A percentile compares a stretch with the other conserved stretches of the same genome.
Conservation (phyloP, 1,284 basidiomycete species). For the Ganoderma leucocontextum region DNA sequence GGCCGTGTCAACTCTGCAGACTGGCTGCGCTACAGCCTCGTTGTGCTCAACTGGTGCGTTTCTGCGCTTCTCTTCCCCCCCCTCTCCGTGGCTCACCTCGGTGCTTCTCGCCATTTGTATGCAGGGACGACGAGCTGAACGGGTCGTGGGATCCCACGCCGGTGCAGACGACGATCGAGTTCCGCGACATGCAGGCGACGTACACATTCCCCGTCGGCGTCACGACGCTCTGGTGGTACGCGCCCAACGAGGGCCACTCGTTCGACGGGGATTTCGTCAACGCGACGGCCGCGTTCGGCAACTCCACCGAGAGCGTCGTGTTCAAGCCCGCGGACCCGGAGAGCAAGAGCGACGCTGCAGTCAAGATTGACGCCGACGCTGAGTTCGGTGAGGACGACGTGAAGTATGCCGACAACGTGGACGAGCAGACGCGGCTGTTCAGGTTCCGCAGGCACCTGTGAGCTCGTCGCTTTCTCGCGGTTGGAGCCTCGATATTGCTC, state of each 20-base stretch:
- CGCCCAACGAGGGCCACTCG: constrained; percentile 35
- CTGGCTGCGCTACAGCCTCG: constrained; percentile 71
- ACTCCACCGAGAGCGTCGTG: constrained; percentile 10
- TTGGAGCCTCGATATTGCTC: neutral
- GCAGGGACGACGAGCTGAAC: constrained; percentile 58
- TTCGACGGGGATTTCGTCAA: constrained; percentile 24
- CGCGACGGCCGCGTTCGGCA: constrained; percentile 16
- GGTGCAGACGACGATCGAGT: constrained; percentile 72
- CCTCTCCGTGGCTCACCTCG: constrained; percentile 11
- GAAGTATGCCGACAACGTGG: constrained; percentile 1
- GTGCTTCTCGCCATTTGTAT: neutral
- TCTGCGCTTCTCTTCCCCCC: neutral
- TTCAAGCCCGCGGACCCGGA: constrained; percentile 6
- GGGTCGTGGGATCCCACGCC: constrained; percentile 68
- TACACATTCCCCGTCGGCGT: constrained; percentile 75
- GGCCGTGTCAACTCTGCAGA: constrained; percentile 60
- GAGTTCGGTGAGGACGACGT: constrained; percentile 9
- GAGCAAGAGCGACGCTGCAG: neutral
- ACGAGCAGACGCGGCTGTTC: constrained; percentile 13
- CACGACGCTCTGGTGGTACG: constrained; percentile 57
- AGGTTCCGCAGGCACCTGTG: constrained; percentile 14
- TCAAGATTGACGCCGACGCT: neutral
- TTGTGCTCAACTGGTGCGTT: constrained; percentile 66
- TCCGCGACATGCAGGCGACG: constrained; percentile 66
- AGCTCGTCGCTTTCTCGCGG: neutral